Evolutionary conservation across 495 filamentous ascomycete genomes (phyloP), one percentile per base, ranked within the genome.

Genomic region (Hypoxylon subgilvum): DNA sequence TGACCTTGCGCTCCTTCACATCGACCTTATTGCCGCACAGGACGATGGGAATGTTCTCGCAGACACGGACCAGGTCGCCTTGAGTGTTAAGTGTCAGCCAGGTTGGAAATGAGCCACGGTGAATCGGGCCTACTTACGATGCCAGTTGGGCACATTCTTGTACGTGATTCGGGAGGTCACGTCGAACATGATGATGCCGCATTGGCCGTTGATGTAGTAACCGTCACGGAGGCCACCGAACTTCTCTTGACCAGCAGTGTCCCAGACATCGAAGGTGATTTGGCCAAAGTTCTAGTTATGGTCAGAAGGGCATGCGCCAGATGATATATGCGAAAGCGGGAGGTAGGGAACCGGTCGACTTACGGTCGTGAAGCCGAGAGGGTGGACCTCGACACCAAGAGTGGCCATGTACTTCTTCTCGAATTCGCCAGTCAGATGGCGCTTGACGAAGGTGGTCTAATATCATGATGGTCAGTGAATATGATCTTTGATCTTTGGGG

Each of bases 81-180:
- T 49, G n/a, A 31, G 40, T 17, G 23, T n/a, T n/a, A 41, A 44
- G 4, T 9, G 25, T 66, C 7, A 66, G 57, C 19, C 16, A 27
- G 17, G 18, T 41, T 25, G 12, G 28, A 27, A 32, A 13, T 10
- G 39, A 22, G 13, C 7, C 12, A 42, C 13, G 19, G 17, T 25
- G 25, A 0, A n/a, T n/a, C n/a, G 32, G 30, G 18, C 16, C 21
- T 44, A 87, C 92, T 78, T 86, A 97, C 95, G 95, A 78, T 99
- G 95, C 95, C 95, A 99, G 89, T 97, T 97, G 75, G 95, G 95
- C 53, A 99, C 95, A 82, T 99, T 99, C 89, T 99, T 99, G 87
- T 99, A 99, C 72, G 95, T 99, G 76, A 99, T 99, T 74, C 95
- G 91, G 60, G 95, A 97, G 41, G 95, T 99, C 52, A 99, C 95